A percentile compares a stretch with the other conserved stretches of the same genome.
Evolutionary conservation across 2,329 filamentous ascomycete species (phyloP).

Genomic region (Aureobasidium lini): DNA sequence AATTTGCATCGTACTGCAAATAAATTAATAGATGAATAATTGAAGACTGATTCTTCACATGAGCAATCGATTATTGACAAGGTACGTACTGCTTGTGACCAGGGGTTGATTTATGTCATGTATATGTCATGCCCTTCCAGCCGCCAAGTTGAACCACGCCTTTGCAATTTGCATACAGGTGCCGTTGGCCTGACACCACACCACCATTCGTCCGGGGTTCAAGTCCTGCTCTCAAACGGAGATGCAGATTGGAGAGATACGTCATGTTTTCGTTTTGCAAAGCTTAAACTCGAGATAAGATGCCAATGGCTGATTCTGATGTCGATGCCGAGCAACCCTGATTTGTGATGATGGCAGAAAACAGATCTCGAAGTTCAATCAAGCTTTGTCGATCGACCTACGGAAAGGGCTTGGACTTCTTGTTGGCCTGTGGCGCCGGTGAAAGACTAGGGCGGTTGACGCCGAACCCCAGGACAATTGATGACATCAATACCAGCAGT

Average conservation of each 20-base stretch:
- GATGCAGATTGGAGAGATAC: background rate
- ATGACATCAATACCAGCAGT: background rate
- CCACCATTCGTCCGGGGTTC: background rate
- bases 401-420: slow-evolving; percentile 10
- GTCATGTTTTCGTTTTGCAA: background rate
- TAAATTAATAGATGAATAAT: background rate
- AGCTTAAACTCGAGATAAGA: background rate
- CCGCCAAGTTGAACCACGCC: background rate
- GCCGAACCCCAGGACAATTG: background rate
- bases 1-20: background rate
- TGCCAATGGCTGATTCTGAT: background rate
- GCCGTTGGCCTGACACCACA: background rate
- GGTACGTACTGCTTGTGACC: background rate
- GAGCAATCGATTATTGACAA: background rate
- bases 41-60: background rate
- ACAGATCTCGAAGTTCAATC: background rate
- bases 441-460: background rate
- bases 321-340: slow-evolving; percentile 1
- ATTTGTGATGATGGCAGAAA: background rate
- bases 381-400: background rate
- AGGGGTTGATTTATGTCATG: background rate
- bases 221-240: no score
- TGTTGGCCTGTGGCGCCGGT: background rate
- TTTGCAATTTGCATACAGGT: slow-evolving; percentile 3
- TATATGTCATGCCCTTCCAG: background rate